Percentiles rank a stretch among this genome's conserved stretches.
Evolutionary conservation across 2,329 filamentous ascomycete species (phyloP).

Genomic region (Elsinoe perseae): DNA sequence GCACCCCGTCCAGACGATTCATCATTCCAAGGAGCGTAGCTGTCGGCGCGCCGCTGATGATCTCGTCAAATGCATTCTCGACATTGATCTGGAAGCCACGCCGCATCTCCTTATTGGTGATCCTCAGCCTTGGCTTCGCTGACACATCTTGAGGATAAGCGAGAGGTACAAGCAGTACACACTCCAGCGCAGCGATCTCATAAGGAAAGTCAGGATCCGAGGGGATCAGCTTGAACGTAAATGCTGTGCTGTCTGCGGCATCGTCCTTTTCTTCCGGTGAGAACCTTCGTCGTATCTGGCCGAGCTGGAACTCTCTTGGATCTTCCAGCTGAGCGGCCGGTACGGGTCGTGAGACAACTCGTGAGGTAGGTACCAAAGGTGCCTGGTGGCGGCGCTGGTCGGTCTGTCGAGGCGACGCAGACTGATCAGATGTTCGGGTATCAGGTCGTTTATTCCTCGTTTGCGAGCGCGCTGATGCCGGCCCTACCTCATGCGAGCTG

Average conservation of each 20-base stretch:
- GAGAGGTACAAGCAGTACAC: slow-evolving; percentile 56
- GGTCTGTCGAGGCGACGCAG: slow-evolving; percentile 16
- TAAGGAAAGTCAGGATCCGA: slow-evolving; percentile 82
- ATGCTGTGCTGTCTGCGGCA: slow-evolving; percentile 44
- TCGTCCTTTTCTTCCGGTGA: slow-evolving; percentile 40
- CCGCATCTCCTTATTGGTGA: slow-evolving; percentile 63
- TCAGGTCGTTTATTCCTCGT: background rate
- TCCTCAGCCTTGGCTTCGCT: slow-evolving; percentile 50
- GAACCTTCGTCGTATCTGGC: slow-evolving; percentile 63
- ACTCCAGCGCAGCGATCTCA: slow-evolving; percentile 61
- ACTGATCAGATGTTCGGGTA: slow-evolving; percentile 15
- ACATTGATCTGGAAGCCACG: slow-evolving; percentile 68
- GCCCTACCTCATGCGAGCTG: slow-evolving; percentile 14
- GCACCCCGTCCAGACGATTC: slow-evolving; percentile 62
- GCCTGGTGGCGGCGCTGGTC: slow-evolving; percentile 24
- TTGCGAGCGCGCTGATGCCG: background rate
- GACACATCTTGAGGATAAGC: slow-evolving; percentile 49
- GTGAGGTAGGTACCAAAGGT: slow-evolving; percentile 35
- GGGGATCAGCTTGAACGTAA: slow-evolving; percentile 59
- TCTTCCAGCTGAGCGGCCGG: slow-evolving; percentile 57
- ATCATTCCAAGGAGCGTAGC: slow-evolving; percentile 58
- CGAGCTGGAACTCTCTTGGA: slow-evolving; percentile 65
- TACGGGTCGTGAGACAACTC: slow-evolving; percentile 57
- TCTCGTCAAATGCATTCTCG: slow-evolving; percentile 61
- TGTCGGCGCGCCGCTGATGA: slow-evolving; percentile 49